A percentile compares a stretch with the other conserved stretches of the same genome.
phyloP scores from a whole-genome alignment of 2,329 filamentous ascomycete genomes.

The Colletotrichum musae region DNA sequence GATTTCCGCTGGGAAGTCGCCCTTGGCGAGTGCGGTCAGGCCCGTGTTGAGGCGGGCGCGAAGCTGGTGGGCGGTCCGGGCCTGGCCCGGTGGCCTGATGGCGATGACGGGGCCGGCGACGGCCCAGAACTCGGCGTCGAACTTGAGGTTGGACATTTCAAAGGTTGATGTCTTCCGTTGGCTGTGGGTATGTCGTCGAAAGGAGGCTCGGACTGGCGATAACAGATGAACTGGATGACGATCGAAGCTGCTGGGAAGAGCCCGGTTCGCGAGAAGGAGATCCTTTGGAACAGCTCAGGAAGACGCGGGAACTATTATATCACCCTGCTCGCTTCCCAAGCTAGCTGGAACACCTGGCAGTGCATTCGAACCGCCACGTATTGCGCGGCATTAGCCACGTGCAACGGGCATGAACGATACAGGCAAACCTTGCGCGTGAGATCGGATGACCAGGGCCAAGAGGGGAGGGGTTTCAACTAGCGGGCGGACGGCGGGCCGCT shows the following conservation, averaged over 20 bases:
- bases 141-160: slow-evolving; percentile 24
- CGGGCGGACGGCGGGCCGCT: slow-evolving; percentile 5
- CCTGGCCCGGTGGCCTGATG: slow-evolving; percentile 20
- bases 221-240: background rate
- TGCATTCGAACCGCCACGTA: background rate
- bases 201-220: background rate
- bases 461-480: slow-evolving; percentile 12
- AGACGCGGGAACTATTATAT: background rate
- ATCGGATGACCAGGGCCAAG: slow-evolving; percentile 8
- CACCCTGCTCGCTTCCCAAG: too few relatives aligned
- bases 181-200: background rate
- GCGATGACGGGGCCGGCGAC: slow-evolving; percentile 25
- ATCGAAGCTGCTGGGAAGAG: background rate
- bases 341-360: slow-evolving; percentile 4
- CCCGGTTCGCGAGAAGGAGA: background rate
- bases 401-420: background rate
- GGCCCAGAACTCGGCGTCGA: slow-evolving; percentile 35
- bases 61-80: slow-evolving; percentile 13
- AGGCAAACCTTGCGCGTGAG: background rate
- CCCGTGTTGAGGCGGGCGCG: slow-evolving; percentile 13
- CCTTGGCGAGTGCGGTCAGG: background rate
- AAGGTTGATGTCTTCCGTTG: background rate
- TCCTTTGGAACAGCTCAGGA: too few relatives aligned
- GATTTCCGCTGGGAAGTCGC: slow-evolving; percentile 4
- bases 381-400: background rate